A percentile compares a stretch with the other conserved stretches of the same genome.
phyloP scores from a whole-genome alignment of 2,329 filamentous ascomycete species.

The Pseudopithomyces maydicus region DNA sequence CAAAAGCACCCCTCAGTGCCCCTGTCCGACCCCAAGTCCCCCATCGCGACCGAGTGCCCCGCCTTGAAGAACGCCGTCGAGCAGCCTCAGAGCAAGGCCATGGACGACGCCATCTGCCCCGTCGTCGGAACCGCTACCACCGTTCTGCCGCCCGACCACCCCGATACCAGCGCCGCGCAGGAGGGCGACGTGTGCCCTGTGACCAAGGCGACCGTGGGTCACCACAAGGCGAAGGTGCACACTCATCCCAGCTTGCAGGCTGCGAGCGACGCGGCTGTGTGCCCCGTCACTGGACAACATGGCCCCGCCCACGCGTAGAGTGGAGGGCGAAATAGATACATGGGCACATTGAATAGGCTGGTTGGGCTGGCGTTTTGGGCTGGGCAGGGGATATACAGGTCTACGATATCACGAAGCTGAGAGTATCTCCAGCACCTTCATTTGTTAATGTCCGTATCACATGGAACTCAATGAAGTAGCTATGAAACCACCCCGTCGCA shows the following conservation, averaged over 20 bases:
- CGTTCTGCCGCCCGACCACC: constrained; percentile 51
- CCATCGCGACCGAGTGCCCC: constrained; percentile 47
- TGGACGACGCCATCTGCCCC: constrained; percentile 51
- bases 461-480: too few species aligned
- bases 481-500: background rate
- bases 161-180: constrained; percentile 44
- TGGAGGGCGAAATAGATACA: background rate
- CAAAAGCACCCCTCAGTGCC: constrained; percentile 48
- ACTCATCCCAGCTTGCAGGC: constrained; percentile 47
- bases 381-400: background rate
- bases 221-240: constrained; percentile 50
- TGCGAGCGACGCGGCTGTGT: constrained; percentile 45
- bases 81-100: constrained; percentile 40
- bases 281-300: constrained; percentile 49
- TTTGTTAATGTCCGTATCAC: background rate
- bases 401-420: background rate
- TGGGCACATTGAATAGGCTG: background rate
- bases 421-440: background rate
- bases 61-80: constrained; percentile 47
- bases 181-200: constrained; percentile 49
- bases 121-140: constrained; percentile 51
- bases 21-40: constrained; percentile 22
- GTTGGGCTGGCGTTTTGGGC: background rate
- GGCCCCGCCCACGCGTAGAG: constrained; percentile 20
- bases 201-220: constrained; percentile 51